phyloP scores from a whole-genome alignment of 2,329 filamentous ascomycete species.

The Lecanicillium sp. region DNA sequence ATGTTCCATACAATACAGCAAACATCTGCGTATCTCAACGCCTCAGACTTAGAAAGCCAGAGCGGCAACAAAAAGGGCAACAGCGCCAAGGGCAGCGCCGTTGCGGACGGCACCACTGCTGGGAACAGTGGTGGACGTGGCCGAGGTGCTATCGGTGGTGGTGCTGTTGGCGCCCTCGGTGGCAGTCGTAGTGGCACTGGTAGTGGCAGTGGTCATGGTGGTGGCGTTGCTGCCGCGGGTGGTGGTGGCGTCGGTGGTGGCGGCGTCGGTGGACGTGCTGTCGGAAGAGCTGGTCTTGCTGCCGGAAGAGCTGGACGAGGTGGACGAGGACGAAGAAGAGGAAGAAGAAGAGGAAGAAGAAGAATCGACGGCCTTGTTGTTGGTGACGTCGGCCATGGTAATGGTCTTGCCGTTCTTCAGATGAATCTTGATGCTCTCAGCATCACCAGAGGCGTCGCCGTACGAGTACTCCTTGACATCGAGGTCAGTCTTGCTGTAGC shows the following conservation, averaged over 20 bases:
- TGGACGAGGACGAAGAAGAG: neutral
- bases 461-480: slow-evolving; percentile 48
- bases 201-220: slow-evolving; percentile 14
- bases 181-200: slow-evolving; percentile 18
- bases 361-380: slow-evolving; percentile 24
- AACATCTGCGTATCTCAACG: no score
- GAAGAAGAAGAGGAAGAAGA: neutral
- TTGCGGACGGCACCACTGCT: slow-evolving; percentile 19
- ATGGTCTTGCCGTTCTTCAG: slow-evolving; percentile 11
- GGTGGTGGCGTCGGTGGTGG: slow-evolving; percentile 21
- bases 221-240: slow-evolving; percentile 18
- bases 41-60: slow-evolving; percentile 3
- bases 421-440: slow-evolving; percentile 45
- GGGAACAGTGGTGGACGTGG: slow-evolving; percentile 18
- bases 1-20: no score
- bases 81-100: slow-evolving; percentile 15
- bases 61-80: slow-evolving; percentile 4
- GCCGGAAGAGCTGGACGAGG: neutral
- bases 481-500: slow-evolving; percentile 30
- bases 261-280: no score
- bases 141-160: slow-evolving; percentile 19
- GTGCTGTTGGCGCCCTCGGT: slow-evolving; percentile 12
- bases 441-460: slow-evolving; percentile 43
- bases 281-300: slow-evolving; percentile 4
- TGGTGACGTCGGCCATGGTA: no score